phyloP scores from a whole-genome alignment of 2,329 filamentous ascomycete genomes.

The Xylariaceae sp. region DNA sequence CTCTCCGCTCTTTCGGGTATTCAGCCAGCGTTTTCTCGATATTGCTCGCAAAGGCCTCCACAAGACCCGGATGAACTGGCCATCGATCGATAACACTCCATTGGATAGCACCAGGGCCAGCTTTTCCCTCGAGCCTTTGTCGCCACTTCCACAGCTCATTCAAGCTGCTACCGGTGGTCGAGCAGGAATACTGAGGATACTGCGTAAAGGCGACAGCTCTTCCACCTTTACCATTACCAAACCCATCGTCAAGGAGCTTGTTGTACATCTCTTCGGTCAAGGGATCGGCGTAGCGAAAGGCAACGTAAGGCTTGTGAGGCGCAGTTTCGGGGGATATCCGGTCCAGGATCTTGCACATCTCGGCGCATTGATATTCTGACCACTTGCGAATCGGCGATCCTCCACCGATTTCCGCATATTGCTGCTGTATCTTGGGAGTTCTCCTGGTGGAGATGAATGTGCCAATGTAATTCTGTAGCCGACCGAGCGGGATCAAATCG shows the following conservation, averaged over 20 bases:
- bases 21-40: conserved; percentile 79
- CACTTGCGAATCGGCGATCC: conserved; percentile 98
- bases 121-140: conserved; percentile 76
- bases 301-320: conserved; percentile 94
- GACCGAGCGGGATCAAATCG: conserved; percentile 92
- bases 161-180: conserved; percentile 89
- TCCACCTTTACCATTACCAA: conserved; percentile 83
- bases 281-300: conserved; percentile 90
- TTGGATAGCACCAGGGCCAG: conserved; percentile 64
- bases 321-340: conserved; percentile 85
- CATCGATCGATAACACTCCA: conserved; percentile 99
- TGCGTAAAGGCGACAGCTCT: conserved; percentile 95
- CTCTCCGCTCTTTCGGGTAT: conserved; percentile 75
- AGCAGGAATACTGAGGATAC: conserved; percentile 97
- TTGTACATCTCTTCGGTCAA: conserved; percentile 92
- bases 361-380: conserved; percentile 87
- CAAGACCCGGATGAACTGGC: conserved; percentile 84
- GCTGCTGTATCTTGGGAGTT: conserved; percentile 94
- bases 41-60: conserved; percentile 88
- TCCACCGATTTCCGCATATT: conserved; percentile 91
- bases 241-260: conserved; percentile 77
- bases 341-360: conserved; percentile 98
- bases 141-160: conserved; percentile 99
- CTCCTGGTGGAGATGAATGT: conserved; percentile 78
- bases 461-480: conserved; percentile 84